These are phyloP conservation scores for Boletus edulis DNA, from an alignment of 768 basidiomycete species.

Conservation along the genomic window DNA sequence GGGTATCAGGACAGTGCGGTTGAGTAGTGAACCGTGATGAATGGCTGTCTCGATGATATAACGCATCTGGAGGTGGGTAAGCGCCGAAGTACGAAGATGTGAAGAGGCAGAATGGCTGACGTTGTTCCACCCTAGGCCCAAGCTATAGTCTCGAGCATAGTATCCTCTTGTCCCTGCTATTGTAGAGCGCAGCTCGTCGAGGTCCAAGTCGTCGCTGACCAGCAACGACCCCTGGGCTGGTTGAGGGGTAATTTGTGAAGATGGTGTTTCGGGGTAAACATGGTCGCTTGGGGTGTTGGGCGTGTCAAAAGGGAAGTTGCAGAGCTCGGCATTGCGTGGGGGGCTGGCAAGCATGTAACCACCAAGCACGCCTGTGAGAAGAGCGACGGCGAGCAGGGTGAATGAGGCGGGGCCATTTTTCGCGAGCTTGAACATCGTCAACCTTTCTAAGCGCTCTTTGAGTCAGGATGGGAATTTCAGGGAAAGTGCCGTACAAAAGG, in stretches of 20 bases:
- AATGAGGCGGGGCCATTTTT: conserved; percentile 15
- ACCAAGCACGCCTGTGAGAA: conserved; percentile 25
- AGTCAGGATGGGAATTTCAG: too few species aligned
- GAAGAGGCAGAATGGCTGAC: conserved; percentile 24
- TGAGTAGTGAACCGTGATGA: conserved; percentile 41
- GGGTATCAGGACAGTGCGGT: conserved; percentile 43
- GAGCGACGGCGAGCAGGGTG: conserved; percentile 17
- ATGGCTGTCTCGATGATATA: conserved; percentile 48
- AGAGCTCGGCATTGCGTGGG: conserved; percentile 14
- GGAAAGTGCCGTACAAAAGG: too few species aligned
- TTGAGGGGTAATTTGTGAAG: neutral
- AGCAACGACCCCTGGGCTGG: conserved; percentile 7
- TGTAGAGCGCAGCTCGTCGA: conserved; percentile 33
- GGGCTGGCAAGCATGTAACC: conserved; percentile 24
- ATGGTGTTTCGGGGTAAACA: neutral
- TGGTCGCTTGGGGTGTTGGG: neutral
- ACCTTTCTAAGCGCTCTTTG: too few species aligned
- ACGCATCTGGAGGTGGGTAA: conserved; percentile 34
- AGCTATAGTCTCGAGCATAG: conserved; percentile 43
- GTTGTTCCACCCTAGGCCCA: conserved; percentile 49
- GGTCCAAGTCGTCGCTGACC: conserved; percentile 23
- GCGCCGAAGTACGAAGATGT: neutral
- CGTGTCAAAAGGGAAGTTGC: conserved; percentile 16
- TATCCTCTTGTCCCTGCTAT: conserved; percentile 40
- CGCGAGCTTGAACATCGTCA: conserved; percentile 6